Evolutionary conservation across 306 rosid genomes (phyloP), one percentile per base, ranked within the genome.

Genomic region (Astragalus membranaceus): DNA sequence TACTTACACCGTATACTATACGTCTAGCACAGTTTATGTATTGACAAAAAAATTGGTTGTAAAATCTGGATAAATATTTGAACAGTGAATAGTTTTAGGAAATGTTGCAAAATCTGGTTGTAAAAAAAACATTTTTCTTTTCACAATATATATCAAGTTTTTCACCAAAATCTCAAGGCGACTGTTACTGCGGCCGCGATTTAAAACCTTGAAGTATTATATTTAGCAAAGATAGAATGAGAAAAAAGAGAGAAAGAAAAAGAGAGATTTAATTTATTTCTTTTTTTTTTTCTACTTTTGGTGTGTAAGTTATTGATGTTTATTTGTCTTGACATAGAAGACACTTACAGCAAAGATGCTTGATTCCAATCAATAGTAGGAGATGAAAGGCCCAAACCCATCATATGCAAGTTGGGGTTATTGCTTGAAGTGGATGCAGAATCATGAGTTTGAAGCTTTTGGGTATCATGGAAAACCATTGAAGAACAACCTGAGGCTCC

Each of bases 341-440:
- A 44, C 11, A 79, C 95, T 89, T 88, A 92, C 98, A 87, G 69
- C 60, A 90, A 83, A 54, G 90, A 62, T 53, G 85, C 75, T 77
- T 89, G 98, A 78, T 85, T 86, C 98, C 98, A 92, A 85, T 89
- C 92, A 69, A 88, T 63, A 14, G 90, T 48, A 13, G 77, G 91
- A 4, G 92, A 81, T 1, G 92, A 85, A 49, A 92, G 96, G 43
- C 92, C 96, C 68, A 89, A 83, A 68, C 83, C 92, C 95, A 89
- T 92, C 85, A 89, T 78, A 44, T 87, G 94, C 77, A 89, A 82
- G 86, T 67, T 84, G 82, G 90, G 82, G 68, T 90, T 83, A n/a
- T 70, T 70, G 44, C 55, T 70, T 10, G 81, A 74, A 16, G 70
- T 57, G 14, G 79, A 72, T 14, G 89, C 83, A 16, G 85, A 88